Evolutionary conservation across 2,329 filamentous ascomycete species (phyloP).

Genomic region (Mycogone perniciosa): DNA sequence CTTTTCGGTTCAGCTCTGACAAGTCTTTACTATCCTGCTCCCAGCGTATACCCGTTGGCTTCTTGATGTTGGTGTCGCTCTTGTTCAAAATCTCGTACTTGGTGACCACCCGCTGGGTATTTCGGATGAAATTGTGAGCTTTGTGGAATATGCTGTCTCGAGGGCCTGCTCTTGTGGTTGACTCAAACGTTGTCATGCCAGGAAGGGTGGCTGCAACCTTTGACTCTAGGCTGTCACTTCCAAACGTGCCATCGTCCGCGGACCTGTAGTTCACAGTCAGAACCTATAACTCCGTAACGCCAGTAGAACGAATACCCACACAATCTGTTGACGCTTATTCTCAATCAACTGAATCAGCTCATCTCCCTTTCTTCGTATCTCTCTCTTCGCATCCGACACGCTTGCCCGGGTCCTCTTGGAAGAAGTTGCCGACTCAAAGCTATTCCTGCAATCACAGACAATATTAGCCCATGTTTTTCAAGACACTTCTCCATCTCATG

Average conservation of each 20-base stretch:
- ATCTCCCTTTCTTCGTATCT: slow-evolving; percentile 19
- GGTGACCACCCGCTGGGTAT: slow-evolving; percentile 16
- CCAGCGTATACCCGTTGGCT: slow-evolving; percentile 27
- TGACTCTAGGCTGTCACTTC: not conserved
- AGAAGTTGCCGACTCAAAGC: not conserved
- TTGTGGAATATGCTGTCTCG: slow-evolving; percentile 3
- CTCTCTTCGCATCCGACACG: slow-evolving; percentile 16
- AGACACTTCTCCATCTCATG: not conserved
- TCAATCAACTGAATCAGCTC: slow-evolving; percentile 20
- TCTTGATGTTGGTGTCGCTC: slow-evolving; percentile 15
- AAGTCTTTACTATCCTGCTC: slow-evolving; percentile 27
- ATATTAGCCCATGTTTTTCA: not conserved
- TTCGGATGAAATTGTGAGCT: slow-evolving; percentile 10
- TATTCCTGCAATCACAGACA: not conserved
- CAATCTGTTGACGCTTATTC: not conserved
- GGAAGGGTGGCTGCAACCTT: not conserved
- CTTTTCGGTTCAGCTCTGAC: slow-evolving; percentile 22
- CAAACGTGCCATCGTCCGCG: not conserved
- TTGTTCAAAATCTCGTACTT: slow-evolving; percentile 21
- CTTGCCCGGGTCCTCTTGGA: slow-evolving; percentile 13
- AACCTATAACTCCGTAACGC: not conserved
- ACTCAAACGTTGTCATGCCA: not conserved
- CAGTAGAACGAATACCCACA: not conserved
- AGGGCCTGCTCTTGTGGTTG: not conserved
- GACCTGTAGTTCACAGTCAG: not conserved